phyloP scores from a whole-genome alignment of 1,139 yeast species.

The Starmera stellimalicola region DNA sequence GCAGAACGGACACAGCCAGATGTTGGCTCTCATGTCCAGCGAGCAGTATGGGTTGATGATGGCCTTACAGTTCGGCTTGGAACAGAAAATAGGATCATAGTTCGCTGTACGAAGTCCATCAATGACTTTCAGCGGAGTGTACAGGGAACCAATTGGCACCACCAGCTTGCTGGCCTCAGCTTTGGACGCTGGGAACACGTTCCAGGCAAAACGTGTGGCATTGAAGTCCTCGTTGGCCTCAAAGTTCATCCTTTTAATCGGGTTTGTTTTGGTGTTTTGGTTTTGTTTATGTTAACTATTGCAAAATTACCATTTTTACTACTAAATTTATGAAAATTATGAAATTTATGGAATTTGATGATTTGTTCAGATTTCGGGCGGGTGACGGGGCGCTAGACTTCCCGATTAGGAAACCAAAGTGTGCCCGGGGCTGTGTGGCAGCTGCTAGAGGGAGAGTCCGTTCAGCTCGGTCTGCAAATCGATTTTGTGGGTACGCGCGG shows the following conservation, averaged over 20 bases:
- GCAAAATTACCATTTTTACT: too few species aligned
- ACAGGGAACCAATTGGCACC: constrained; percentile 89
- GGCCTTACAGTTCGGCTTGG: constrained; percentile 71
- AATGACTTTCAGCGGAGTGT: constrained; percentile 81
- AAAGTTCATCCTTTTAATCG: constrained; percentile 62
- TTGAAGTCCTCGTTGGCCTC: constrained; percentile 81
- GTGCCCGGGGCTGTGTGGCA: too few species aligned
- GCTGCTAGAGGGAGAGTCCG: too few species aligned
- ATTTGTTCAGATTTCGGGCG: too few species aligned
- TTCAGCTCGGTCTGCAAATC: too few species aligned
- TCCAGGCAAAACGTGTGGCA: constrained; percentile 91
- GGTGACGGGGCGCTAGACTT: too few species aligned
- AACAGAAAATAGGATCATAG: constrained; percentile 86
- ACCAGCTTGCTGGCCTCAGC: constrained; percentile 88
- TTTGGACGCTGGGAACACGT: constrained; percentile 78
- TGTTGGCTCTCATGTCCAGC: constrained; percentile 69
- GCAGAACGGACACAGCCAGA: constrained; percentile 92
- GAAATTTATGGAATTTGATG: too few species aligned
- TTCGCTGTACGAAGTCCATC: constrained; percentile 74
- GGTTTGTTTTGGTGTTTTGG: too few species aligned
- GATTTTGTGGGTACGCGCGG: too few species aligned
- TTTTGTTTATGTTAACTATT: too few species aligned
- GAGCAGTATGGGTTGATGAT: constrained; percentile 83
- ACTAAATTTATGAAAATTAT: too few species aligned
- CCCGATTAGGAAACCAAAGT: too few species aligned